Evolutionary conservation across 163 green algal species (phyloP), one percentile per base, ranked within the genome.

Genomic region (Scenedesmus sp.): DNA sequence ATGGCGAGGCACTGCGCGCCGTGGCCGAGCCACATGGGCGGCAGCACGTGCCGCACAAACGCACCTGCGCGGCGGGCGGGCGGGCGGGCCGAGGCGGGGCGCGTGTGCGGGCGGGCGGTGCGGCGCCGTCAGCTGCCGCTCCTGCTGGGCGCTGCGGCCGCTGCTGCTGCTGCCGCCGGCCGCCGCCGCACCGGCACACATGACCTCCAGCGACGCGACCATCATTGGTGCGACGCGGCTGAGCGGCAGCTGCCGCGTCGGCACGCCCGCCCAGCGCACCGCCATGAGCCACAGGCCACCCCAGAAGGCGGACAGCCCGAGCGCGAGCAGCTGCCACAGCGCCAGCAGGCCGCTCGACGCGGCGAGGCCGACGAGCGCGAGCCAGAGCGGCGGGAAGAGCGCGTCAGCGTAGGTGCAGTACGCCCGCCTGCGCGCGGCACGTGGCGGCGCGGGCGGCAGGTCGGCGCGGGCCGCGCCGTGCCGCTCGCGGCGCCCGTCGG

Each of bases 341-440:
- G 81, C 60, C 56, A 90, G 36, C 6, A 60, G 36, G 9, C 28
- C 20, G 22, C 44, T n/a, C 14, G 15, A 64, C 18, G 60, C 47
- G 28, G 82, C 26, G 15, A 24, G 36, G 10, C 11, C 42, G 26
- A 75, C 20, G 11, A 58, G 31, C 4, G 64, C n/a, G 3, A 83
- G 24, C 74, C 78, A 88, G 9, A 85, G 36, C 1, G 83, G 83
- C 2, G 83, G 83, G 57, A 83, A 84, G 60, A 82, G 42, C 10
- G 67, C 83, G 57, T 83, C 83, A 6, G 53, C 83, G 44, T 78
- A 47, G 69, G 51, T 60, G 75, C 78, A 85, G 74, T 85, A 88
- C 1, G 78, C 78, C 2, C 66, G 77, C 56, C 66, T 70, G 63
- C 57, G 42, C 1, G 6, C 42, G 51, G 36, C 15, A 60, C 33